Evolutionary conservation across 768 basidiomycete genomes (phyloP), one percentile per base, ranked within the genome.

Genomic region (Termitomyces eurrhizus): DNA sequence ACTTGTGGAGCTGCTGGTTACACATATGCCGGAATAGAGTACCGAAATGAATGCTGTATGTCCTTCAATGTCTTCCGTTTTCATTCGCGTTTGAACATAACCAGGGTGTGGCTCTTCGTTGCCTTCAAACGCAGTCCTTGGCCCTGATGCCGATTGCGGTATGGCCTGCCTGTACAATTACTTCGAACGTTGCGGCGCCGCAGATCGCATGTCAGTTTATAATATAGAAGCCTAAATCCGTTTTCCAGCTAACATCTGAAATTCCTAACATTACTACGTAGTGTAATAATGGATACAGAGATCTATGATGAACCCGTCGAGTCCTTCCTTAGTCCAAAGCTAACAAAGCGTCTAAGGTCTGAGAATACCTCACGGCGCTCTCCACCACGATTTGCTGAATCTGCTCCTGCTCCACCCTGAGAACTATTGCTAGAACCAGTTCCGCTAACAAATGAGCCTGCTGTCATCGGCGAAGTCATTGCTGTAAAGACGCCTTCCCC

Each of bases 291-390:
- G 7, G 29, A 42, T 13, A 18, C 21, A 55, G n/a, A 44, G 36
- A 55, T 32, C 60, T 61, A 71, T 64, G 61, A 68, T 48, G 68
- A 66, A 1, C 66, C 66, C 39, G 64, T 60, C 13, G 86, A 76
- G 63, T 93, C 93, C 64, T 92, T 83, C 68, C 93, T 78, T 62
- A 93, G 75, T 0, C 92, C 93, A 72, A 97, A 96, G 65, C 86
- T 93, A 49, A 97, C 92, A 69, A 97, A 89, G 18, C 94, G 80
- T 65, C 89, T 79, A 67, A 96, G 87, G 67, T 95, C 94, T 2
- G 92, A 92, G 71, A 97, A 94, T 0, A 93, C 90, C 67, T 93
- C 89, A 24, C 88, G 79, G 65, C 86, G 86, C 58, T 82, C 78
- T 58, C 83, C 80, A 52, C 69, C 67, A n/a, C 73, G 69, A 62